A percentile compares a stretch with the other conserved stretches of the same genome.
These are phyloP conservation scores for Aspergillus sp. DNA, from an alignment of 2,329 filamentous ascomycete genomes.

Conservation along the genomic window DNA sequence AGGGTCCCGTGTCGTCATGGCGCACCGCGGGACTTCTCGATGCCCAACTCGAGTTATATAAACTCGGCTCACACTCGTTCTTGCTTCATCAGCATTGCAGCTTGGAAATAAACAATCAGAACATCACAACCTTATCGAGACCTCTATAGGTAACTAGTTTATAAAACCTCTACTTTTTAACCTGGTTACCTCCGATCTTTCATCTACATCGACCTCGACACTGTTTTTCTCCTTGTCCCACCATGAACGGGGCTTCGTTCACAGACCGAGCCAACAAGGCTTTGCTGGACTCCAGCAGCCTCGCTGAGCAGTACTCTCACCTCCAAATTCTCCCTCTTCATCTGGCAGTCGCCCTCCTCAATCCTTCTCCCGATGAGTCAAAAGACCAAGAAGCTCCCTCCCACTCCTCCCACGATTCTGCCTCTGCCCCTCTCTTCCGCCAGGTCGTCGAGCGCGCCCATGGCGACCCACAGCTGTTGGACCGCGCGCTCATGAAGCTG, in stretches of 20 bases:
- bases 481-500: conserved; percentile 85
- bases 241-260: conserved; percentile 62
- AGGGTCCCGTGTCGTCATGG: conserved; percentile 32
- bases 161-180: background rate
- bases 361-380: conserved; percentile 56
- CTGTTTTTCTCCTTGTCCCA: conserved; percentile 17
- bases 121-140: background rate
- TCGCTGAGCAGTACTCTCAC: conserved; percentile 88
- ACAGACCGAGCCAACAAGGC: conserved; percentile 91
- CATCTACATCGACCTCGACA: background rate
- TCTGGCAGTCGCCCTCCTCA: conserved; percentile 63
- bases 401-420: conserved; percentile 64
- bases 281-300: conserved; percentile 79
- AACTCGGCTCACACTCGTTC: background rate
- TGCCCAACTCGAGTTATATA: conserved; percentile 13
- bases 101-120: no score
- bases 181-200: conserved; percentile 1
- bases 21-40: conserved; percentile 4
- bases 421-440: conserved; percentile 76
- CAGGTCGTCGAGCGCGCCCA: conserved; percentile 93
- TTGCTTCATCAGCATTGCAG: background rate
- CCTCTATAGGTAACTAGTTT: background rate
- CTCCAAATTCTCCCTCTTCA: conserved; percentile 88
- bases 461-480: conserved; percentile 85
- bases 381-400: conserved; percentile 71